Evolutionary conservation across 2,329 filamentous ascomycete genomes (phyloP), one percentile per base, ranked within the genome.

Genomic region (Alternaria sp.): DNA sequence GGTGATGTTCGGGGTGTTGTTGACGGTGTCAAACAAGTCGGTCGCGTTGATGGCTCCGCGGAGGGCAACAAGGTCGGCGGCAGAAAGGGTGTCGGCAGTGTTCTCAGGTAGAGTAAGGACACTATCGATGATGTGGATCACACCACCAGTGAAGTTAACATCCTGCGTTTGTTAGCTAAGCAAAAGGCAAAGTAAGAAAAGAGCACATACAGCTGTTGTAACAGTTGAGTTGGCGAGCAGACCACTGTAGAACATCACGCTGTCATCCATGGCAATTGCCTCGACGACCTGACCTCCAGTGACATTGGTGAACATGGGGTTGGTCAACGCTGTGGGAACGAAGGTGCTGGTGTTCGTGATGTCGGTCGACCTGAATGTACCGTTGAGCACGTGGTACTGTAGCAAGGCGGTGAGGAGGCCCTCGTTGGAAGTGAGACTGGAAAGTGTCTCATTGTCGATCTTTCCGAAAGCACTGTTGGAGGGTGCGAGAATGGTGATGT

Each of bases 401-500:
- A 90, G 76, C 26, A 89, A 74, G 5, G 85, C 85, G 62, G 78
- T 70, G 18, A 84, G 69, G 14, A 79, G 65, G 4, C 70, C 78
- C 18, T 75, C 60, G 43, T 81, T 72, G 26, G 70, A 61, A 5
- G 72, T 66, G 41, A 78, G 65, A 5, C 72, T 69, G 11, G 68
- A 60, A 2, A 79, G 69, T 3, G 77, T 76, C 2, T 78, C 77
- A 55, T 81, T 80, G 18, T 83, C 68, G 44, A 85, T 71, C 12
- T 71, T 69, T 21, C 68, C 57, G 46, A 86, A 80, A 0, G 86
- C 87, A 11, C 82, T 71, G 71, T 89, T 87, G 72, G 80, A 84
- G 0, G 87, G 87, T 0, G 87, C 87, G 6, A 89, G 82, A 41
- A 89, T 78, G 7, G 88, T 90, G 61, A 89, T 80, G 71, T 89